Evolutionary conservation across 805 yeast genomes (phyloP), one percentile per base, ranked within the genome.

Genomic region (Candida silvicultrix): DNA sequence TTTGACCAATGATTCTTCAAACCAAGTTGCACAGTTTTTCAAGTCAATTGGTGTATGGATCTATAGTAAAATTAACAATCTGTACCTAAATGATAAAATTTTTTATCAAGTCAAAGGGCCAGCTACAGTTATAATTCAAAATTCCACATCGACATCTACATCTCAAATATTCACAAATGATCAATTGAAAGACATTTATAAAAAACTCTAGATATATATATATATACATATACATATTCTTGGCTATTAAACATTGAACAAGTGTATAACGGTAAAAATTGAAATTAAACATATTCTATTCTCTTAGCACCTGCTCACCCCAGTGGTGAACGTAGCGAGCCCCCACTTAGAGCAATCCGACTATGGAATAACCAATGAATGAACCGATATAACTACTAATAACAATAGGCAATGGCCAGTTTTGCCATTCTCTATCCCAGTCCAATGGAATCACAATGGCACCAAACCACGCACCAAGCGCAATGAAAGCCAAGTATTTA

Each of bases 361-460:
- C 77, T 3, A 71, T 47, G 1, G 72, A 43, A 38, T 79, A 72
- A 3, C 95, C 97, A 2, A 76, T 54, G 25, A 80, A 70, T 2
- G 82, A 77, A n/a, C 97, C 97, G 0, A 71, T 29, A 56, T 87
- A 88, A 0, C 81, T 81, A 2, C 98, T 97, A 9, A 77, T 72
- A 14, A 92, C 69, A 38, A 92, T 73, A 0, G 98, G 92, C 45
- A 89, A 78, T 7, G 99, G 99, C 95, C 97, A 92, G 44, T 73
- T 75, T 65, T 92, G 99, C 99, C 99, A 92, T 22, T 85, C 87
- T 56, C 98, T 75, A 62, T 92, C 99, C 99, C 99, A 92, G 64
- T 92, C 99, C 48, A 94, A 71, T 0, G 98, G 97, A 48, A 94
- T 89, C 1, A 96, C 98, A 34, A 87, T 64, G 3, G 92, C 96